Evolutionary conservation across 1,284 basidiomycete species (phyloP).

Genomic region (Cyathus pygmaeus): DNA sequence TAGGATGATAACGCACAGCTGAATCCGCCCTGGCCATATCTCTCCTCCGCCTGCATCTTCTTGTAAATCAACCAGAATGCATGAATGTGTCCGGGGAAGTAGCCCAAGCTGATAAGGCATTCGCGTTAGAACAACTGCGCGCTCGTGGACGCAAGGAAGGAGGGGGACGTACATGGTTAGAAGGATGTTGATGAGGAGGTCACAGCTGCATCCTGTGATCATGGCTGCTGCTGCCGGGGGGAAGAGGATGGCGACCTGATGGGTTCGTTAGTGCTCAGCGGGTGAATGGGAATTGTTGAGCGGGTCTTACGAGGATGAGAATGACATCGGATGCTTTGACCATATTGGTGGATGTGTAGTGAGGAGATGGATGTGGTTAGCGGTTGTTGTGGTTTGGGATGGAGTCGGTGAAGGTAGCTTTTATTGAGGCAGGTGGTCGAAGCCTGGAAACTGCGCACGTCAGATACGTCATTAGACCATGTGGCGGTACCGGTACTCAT

Average conservation of each 20-base stretch:
- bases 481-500: no score
- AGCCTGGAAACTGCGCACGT: no score
- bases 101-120: conserved; percentile 65
- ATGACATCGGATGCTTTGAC: conserved; percentile 65
- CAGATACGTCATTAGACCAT: no score
- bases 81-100: conserved; percentile 78
- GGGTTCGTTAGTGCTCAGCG: conserved; percentile 1
- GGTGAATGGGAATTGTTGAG: no score
- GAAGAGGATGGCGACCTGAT: conserved; percentile 80
- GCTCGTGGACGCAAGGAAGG: not conserved
- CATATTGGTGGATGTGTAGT: conserved; percentile 35
- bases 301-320: conserved; percentile 55
- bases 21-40: conserved; percentile 76
- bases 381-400: not conserved
- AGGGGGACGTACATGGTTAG: conserved; percentile 68
- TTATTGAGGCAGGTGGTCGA: no score
- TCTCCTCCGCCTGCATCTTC: conserved; percentile 83
- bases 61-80: conserved; percentile 79
- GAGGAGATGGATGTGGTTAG: not conserved
- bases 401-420: no score
- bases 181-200: conserved; percentile 83
- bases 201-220: conserved; percentile 82
- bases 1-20: conserved; percentile 56
- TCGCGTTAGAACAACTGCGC: not conserved
- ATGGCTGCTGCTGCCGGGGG: conserved; percentile 78